Evolutionary conservation across 2,329 filamentous ascomycete genomes (phyloP).

Genomic region (Neonectria coccinea): DNA sequence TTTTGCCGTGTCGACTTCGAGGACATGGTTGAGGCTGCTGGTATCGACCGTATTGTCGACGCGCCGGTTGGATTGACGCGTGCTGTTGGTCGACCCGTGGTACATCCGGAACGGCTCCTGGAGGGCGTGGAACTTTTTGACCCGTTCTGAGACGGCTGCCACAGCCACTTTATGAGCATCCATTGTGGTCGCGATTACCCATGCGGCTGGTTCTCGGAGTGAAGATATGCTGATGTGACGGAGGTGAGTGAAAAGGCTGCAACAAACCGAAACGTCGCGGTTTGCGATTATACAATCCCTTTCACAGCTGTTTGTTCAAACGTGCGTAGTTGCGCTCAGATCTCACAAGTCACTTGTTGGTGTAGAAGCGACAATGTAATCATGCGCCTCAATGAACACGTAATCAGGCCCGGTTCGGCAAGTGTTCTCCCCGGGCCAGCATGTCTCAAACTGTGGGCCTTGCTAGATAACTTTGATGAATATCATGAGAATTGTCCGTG

Average conservation of each 20-base stretch:
- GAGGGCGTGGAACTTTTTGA: conserved; percentile 57
- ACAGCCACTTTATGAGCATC: conserved; percentile 60
- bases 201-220: background rate
- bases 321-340: background rate
- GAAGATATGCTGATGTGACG: background rate
- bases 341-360: background rate
- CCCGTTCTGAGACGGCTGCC: conserved; percentile 55
- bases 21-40: conserved; percentile 70
- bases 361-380: conserved; percentile 14
- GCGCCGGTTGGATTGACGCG: conserved; percentile 66
- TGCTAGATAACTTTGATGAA: conserved; percentile 7
- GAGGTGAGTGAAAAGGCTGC: background rate
- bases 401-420: conserved; percentile 30
- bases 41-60: conserved; percentile 73
- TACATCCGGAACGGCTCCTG: conserved; percentile 76
- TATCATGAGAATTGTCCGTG: background rate
- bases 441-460: background rate
- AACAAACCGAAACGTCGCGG: no score
- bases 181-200: conserved; percentile 43
- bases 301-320: no score
- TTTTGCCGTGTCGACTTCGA: conserved; percentile 65
- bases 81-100: conserved; percentile 83
- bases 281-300: no score
- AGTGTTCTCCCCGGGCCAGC: conserved; percentile 3
- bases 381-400: conserved; percentile 39